A percentile compares a stretch with the other conserved stretches of the same genome.
phyloP scores from a whole-genome alignment of 2,329 filamentous ascomycete species.

The Diaporthe australafricana region DNA sequence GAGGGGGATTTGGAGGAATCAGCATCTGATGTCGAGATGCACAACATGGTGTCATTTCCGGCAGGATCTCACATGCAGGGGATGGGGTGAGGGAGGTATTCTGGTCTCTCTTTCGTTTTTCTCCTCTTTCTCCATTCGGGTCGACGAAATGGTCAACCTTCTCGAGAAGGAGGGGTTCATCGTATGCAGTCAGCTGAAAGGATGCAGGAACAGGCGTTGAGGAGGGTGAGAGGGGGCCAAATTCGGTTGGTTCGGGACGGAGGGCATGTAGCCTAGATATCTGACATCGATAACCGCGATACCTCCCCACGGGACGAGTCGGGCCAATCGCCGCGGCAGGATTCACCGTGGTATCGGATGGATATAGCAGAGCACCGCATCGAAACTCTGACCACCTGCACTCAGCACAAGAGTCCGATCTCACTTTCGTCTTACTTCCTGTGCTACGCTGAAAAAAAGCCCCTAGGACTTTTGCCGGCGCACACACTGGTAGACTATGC shows the following conservation, averaged over 20 bases:
- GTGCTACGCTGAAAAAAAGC: not conserved
- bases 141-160: not conserved
- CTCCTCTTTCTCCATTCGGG: not conserved
- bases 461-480: not conserved
- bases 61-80: slow-evolving; percentile 8
- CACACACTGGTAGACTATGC: not conserved
- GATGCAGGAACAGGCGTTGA: slow-evolving; percentile 25
- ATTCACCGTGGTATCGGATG: slow-evolving; percentile 20
- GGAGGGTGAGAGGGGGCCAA: slow-evolving; percentile 14
- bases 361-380: slow-evolving; percentile 17
- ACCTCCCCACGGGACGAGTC: slow-evolving; percentile 2
- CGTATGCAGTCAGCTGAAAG: slow-evolving; percentile 28
- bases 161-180: not conserved
- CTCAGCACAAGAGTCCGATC: slow-evolving; percentile 15
- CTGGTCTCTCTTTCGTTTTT: not conserved
- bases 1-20: not conserved
- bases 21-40: slow-evolving; percentile 23
- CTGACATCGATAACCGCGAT: slow-evolving; percentile 5
- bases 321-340: slow-evolving; percentile 7
- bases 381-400: slow-evolving; percentile 17
- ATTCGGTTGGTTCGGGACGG: slow-evolving; percentile 16
- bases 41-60: slow-evolving; percentile 29
- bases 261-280: not conserved
- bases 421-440: not conserved
- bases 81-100: not conserved